phyloP scores from a whole-genome alignment of 768 basidiomycete species.

The Serendipita indica region DNA sequence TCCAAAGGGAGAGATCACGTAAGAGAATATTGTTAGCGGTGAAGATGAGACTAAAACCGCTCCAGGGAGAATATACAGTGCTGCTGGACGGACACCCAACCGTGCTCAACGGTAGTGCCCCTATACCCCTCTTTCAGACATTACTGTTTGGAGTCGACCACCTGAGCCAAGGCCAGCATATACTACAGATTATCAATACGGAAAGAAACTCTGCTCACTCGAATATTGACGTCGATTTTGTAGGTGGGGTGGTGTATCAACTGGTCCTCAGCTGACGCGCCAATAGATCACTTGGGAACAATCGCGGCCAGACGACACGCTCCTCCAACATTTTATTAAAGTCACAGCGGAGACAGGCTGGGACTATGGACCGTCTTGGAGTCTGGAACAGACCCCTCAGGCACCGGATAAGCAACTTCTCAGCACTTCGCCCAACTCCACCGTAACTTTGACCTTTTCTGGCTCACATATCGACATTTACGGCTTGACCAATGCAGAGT shows the following conservation, averaged over 20 bases:
- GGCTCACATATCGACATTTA: slow-evolving; percentile 2
- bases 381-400: not conserved
- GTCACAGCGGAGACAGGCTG: not conserved
- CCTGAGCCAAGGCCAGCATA: not conserved
- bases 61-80: not conserved
- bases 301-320: not conserved
- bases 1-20: not conserved
- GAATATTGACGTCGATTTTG: slow-evolving; percentile 2
- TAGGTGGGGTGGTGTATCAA: not conserved
- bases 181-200: not conserved
- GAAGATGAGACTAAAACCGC: not conserved
- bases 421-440: not conserved
- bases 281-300: not conserved
- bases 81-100: not conserved
- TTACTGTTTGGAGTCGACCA: not conserved
- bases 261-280: not conserved
- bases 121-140: not conserved
- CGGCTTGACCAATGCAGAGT: not conserved
- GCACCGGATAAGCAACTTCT: not conserved
- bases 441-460: not conserved
- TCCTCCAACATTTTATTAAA: not conserved
- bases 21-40: not conserved
- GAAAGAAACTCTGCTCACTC: not conserved
- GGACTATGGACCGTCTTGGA: not conserved
- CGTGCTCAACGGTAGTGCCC: not conserved